Conservation (phyloP, 2,329 filamentous ascomycete genomes). For the Claviceps sorghi region DNA sequence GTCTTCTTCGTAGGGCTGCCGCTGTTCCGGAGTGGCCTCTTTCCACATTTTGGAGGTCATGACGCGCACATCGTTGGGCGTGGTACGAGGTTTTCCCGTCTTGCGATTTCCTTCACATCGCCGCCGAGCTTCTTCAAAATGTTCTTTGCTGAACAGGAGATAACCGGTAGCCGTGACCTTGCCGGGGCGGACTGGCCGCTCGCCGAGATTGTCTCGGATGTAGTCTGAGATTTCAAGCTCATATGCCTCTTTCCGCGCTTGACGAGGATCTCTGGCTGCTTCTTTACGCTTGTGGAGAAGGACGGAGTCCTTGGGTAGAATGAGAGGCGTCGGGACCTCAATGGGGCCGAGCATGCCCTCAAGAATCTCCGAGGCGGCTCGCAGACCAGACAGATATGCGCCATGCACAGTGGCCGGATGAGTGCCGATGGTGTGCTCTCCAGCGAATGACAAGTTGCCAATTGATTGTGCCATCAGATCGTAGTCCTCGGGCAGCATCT, state of each 20-base stretch:
- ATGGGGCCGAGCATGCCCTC: conserved; percentile 72
- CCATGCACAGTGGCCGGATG: conserved; percentile 96
- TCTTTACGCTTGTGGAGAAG: conserved; percentile 42
- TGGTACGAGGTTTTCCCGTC: conserved; percentile 47
- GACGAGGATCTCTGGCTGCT: conserved; percentile 31
- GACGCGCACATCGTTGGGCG: conserved; percentile 68
- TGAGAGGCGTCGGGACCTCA: conserved; percentile 57
- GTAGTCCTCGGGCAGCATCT: conserved; percentile 76
- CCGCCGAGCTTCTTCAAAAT: conserved; percentile 48
- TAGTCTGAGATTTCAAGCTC: conserved; percentile 39
- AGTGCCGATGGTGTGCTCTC: conserved; percentile 89
- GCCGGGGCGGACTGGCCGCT: conserved; percentile 54
- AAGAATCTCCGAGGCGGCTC: conserved; percentile 76
- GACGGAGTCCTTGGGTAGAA: conserved; percentile 47
- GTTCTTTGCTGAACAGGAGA: conserved; percentile 70
- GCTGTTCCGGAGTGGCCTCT: conserved; percentile 53
- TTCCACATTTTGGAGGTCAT: conserved; percentile 89
- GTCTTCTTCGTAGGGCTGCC: conserved; percentile 63
- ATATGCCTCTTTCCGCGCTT: conserved; percentile 41
- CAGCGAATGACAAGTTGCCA: conserved; percentile 85
- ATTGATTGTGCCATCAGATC: conserved; percentile 75
- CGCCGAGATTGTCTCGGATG: conserved; percentile 48
- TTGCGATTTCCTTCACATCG: conserved; percentile 50
- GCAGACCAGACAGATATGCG: conserved; percentile 83
- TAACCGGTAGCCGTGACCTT: conserved; percentile 75